phyloP scores from a whole-genome alignment of 768 basidiomycete species.

The Pulveroboletus sp. region DNA sequence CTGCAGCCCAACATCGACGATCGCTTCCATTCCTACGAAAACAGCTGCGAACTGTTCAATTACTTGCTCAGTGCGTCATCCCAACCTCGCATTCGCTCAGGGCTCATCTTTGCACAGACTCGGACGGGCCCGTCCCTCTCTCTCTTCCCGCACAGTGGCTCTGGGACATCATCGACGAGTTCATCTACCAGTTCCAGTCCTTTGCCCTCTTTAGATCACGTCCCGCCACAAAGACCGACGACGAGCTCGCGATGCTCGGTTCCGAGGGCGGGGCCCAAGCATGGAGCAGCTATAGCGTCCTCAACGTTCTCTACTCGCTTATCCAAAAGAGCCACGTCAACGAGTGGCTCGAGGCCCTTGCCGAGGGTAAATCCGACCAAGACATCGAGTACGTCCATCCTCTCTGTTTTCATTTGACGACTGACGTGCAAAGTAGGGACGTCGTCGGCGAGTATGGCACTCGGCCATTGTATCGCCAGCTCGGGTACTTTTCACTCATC shows the following conservation, averaged over 20 bases:
- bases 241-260: conserved; percentile 80
- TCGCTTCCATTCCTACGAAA: conserved; percentile 96
- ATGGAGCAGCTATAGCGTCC: conserved; percentile 97
- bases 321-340: conserved; percentile 97
- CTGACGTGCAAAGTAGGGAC: conserved; percentile 46
- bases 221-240: conserved; percentile 81
- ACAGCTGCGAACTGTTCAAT: conserved; percentile 98
- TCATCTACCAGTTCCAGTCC: conserved; percentile 97
- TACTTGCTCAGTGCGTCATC: conserved; percentile 75
- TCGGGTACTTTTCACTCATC: conserved; percentile 96
- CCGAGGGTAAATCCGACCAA: conserved; percentile 75
- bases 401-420: background rate
- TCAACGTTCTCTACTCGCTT: conserved; percentile 97
- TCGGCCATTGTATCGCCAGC: conserved; percentile 86
- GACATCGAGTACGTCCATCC: conserved; percentile 77
- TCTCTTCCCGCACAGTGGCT: conserved; percentile 97
- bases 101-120: conserved; percentile 51
- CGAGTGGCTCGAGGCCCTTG: conserved; percentile 83
- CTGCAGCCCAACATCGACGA: conserved; percentile 95
- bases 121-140: conserved; percentile 87
- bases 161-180: conserved; percentile 97
- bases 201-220: conserved; percentile 92
- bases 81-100: background rate
- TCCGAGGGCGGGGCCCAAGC: conserved; percentile 77
- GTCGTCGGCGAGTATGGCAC: conserved; percentile 90